Conservation (phyloP, 2,329 filamentous ascomycete species). For the Graphilbum sp. region DNA sequence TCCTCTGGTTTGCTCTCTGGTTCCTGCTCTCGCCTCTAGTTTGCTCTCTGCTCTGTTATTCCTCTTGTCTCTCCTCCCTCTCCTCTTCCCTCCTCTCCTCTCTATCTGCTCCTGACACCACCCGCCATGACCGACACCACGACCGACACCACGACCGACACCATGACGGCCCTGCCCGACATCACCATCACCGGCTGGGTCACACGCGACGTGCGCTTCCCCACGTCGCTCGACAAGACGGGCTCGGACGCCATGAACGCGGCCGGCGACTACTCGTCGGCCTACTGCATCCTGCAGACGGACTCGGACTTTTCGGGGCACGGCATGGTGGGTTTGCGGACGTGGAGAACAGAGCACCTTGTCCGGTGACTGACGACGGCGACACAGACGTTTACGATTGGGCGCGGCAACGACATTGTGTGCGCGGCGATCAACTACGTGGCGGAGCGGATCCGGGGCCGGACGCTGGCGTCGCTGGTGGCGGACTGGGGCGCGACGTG, state of each 20-base stretch:
- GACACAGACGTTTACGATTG: constrained; percentile 58
- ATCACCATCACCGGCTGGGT: constrained; percentile 58
- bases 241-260: constrained; percentile 96
- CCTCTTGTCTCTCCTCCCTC: too few species aligned
- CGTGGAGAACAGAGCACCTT: neutral
- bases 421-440: constrained; percentile 70
- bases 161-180: too few species aligned
- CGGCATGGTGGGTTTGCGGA: constrained; percentile 44
- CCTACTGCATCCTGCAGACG: constrained; percentile 85
- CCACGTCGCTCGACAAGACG: constrained; percentile 92
- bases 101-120: neutral
- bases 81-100: neutral
- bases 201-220: constrained; percentile 61
- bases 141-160: too few species aligned
- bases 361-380: neutral
- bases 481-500: constrained; percentile 76
- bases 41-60: too few species aligned
- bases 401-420: constrained; percentile 83
- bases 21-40: too few species aligned
- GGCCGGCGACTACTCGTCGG: constrained; percentile 79
- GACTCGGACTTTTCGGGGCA: constrained; percentile 57
- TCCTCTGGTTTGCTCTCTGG: too few species aligned
- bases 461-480: constrained; percentile 61
- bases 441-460: constrained; percentile 57
- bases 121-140: constrained; percentile 39